These are phyloP conservation scores for Glycine latifolia DNA, from an alignment of 306 rosid species.

Conservation along the genomic window DNA sequence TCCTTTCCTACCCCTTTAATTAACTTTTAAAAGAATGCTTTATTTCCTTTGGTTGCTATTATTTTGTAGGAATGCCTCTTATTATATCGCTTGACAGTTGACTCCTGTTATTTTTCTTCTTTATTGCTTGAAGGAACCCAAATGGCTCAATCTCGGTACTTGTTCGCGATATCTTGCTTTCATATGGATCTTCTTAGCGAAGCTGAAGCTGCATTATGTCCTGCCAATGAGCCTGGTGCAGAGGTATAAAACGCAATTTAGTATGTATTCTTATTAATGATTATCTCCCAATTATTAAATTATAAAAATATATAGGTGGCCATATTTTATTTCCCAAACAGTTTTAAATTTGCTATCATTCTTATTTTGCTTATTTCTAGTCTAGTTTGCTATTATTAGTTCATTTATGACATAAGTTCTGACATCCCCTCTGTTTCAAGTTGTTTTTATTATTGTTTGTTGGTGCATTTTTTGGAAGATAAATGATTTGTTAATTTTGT, in stretches of 20 bases:
- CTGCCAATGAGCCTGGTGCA: constrained; percentile 76
- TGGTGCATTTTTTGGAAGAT: constrained; percentile 34
- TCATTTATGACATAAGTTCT: constrained; percentile 18
- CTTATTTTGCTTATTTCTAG: constrained; percentile 23
- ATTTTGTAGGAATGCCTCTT: constrained; percentile 30
- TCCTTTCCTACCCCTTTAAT: not conserved
- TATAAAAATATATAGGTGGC: constrained; percentile 1
- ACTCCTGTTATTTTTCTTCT: constrained; percentile 16
- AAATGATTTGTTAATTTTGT: constrained; percentile 40
- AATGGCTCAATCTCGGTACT: constrained; percentile 95
- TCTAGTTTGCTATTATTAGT: constrained; percentile 23
- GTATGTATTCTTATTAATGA: constrained; percentile 22
- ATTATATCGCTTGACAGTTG: constrained; percentile 21
- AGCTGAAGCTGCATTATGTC: constrained; percentile 90
- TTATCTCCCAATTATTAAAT: constrained; percentile 2
- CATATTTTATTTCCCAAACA: constrained; percentile 11
- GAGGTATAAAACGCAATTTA: constrained; percentile 67
- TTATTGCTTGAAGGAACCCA: constrained; percentile 73
- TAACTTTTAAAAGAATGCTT: constrained; percentile 11
- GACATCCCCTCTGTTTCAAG: constrained; percentile 19
- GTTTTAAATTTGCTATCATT: not conserved
- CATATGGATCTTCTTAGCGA: constrained; percentile 89
- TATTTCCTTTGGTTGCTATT: constrained; percentile 21
- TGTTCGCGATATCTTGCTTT: constrained; percentile 98
- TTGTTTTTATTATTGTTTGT: constrained; percentile 29